Conservation (phyloP, 768 basidiomycete species). For the Suillus brevipes region DNA sequence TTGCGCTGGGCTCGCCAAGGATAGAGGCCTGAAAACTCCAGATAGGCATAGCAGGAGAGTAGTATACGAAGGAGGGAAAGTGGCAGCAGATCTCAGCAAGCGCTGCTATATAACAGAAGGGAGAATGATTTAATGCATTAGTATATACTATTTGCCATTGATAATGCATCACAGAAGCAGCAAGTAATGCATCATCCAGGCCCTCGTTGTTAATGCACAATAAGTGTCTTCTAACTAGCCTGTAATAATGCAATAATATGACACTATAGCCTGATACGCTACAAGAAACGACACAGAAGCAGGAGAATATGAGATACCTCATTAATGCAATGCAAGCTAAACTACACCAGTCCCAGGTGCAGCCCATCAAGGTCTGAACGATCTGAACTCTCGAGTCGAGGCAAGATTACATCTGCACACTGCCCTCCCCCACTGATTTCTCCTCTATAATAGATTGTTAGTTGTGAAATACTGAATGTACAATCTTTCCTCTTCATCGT, state of each 20-base stretch:
- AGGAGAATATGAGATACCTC: conserved; percentile 82
- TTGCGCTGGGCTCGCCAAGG: too few relatives aligned
- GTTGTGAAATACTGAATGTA: not conserved
- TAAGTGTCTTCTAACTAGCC: not conserved
- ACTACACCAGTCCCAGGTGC: conserved; percentile 32
- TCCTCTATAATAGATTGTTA: not conserved
- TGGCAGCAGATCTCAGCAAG: too few relatives aligned
- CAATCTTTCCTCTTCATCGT: not conserved
- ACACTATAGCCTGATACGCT: conserved; percentile 40
- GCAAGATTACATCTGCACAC: not conserved
- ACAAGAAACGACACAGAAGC: conserved; percentile 88
- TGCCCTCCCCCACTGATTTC: not conserved
- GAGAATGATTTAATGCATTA: too few relatives aligned
- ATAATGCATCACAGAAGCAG: too few relatives aligned
- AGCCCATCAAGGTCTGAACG: not conserved
- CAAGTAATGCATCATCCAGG: too few relatives aligned
- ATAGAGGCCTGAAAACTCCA: too few relatives aligned
- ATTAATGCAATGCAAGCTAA: conserved; percentile 72
- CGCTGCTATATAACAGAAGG: too few relatives aligned
- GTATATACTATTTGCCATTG: too few relatives aligned
- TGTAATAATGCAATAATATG: not conserved
- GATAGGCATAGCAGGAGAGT: too few relatives aligned
- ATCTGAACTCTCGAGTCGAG: not conserved
- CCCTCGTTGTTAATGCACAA: not conserved
- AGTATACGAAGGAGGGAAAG: too few relatives aligned